A percentile compares a stretch with the other conserved stretches of the same genome.
Evolutionary conservation across 306 rosid genomes (phyloP).

Genomic region (Glycyrrhiza uralensis): DNA sequence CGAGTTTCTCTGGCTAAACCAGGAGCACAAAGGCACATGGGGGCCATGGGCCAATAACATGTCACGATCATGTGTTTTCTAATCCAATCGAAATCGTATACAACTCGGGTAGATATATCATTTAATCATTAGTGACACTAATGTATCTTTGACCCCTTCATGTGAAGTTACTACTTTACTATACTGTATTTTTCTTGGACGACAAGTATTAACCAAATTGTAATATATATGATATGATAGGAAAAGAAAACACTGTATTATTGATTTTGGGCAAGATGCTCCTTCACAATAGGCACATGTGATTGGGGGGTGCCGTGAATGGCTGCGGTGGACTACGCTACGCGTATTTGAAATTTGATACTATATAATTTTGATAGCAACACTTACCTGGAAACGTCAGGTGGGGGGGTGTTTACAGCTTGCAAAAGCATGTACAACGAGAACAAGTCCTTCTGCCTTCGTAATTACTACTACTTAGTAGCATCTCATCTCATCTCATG

Average conservation of each 20-base stretch:
- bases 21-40: slow-evolving; percentile 18
- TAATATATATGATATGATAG: neutral
- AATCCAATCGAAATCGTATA: neutral
- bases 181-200: neutral
- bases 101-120: neutral
- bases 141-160: neutral
- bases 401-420: slow-evolving; percentile 39
- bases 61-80: slow-evolving; percentile 19
- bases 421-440: slow-evolving; percentile 17
- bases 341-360: slow-evolving; percentile 21
- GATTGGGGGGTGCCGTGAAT: slow-evolving; percentile 2
- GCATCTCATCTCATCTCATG: neutral
- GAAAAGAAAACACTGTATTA: neutral
- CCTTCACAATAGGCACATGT: neutral
- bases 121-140: neutral
- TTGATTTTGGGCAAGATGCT: neutral
- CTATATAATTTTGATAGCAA: neutral
- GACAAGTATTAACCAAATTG: neutral
- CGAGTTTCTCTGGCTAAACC: neutral
- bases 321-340: slow-evolving; percentile 14
- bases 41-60: neutral
- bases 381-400: neutral
- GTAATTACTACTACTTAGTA: neutral
- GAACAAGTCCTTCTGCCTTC: neutral
- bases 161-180: neutral